Evolutionary conservation across 2,329 filamentous ascomycete genomes (phyloP), one percentile per base, ranked within the genome.

Genomic region (Xylaria sp.): DNA sequence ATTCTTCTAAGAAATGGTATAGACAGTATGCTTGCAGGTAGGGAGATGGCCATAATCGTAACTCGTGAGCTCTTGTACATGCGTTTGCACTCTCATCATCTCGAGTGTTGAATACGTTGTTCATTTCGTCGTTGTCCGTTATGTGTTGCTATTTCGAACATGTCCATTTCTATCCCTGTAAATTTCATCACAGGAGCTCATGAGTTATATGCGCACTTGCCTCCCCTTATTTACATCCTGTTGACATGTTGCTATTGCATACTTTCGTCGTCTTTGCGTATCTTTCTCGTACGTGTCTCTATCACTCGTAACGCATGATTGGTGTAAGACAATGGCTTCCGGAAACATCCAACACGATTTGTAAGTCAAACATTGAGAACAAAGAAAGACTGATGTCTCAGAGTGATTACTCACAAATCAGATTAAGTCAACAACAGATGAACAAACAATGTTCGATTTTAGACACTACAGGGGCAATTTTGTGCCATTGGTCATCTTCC

Each of bases 1-100:
- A 76, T 66, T 77, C 76, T 57, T 71, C 72, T 1, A 76, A 36
- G 56, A 77, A 77, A 64, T 75, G 76, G 2, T 74, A 68, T 9
- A 69, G 69, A 49, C 75, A 77, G 56, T 76, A 77, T 0, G 72
- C 72, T 46, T 77, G 75, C 26, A 70, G 59, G 4, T 61, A 53
- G 1, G 70, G 70, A 17, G 73, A 72, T 11, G 73, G 73, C 75
- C 75, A 76, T 65, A 70, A n/a, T 54, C 60, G 51, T 59, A 58
- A 44, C 13, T 63, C 42, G 7, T 59, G 28, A n/a, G 53, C 38
- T 31, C 17, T 59, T 13, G 31, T 11, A 4, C 48, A 38, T 20
- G 23, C 4, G 23, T 38, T 28, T 17, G 23, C 33, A 1, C 4
- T n/a, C 26, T 56, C n/a, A 1, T 40, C 36, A 17, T 46, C 26